Conservation (phyloP, 257 asterid genomes). For the Rauvolfia tetraphylla region DNA sequence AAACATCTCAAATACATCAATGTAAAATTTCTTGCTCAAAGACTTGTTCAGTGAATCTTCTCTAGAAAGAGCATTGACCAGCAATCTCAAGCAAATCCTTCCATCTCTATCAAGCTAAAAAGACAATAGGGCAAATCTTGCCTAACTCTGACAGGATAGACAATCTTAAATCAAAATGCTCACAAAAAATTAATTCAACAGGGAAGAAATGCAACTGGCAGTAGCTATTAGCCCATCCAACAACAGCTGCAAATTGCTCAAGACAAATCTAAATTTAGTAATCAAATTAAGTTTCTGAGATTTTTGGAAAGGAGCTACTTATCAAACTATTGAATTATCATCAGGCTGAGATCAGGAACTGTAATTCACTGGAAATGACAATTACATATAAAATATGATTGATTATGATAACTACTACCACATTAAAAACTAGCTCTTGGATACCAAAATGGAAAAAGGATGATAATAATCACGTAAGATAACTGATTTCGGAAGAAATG, state of each 20-base stretch:
- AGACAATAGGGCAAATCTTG: neutral
- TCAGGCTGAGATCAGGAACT: neutral
- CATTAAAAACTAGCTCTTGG: neutral
- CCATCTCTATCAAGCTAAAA: neutral
- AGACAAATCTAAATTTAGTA: neutral
- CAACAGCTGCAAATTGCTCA: neutral
- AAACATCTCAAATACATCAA: neutral
- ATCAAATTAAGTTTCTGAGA: neutral
- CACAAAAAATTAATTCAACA: neutral
- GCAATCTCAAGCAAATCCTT: neutral
- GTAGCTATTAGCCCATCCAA: neutral
- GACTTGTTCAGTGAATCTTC: neutral
- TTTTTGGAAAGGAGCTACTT: neutral
- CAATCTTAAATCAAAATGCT: neutral
- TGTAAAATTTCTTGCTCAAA: neutral
- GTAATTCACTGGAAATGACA: neutral
- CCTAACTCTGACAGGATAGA: neutral
- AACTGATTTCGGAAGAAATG: neutral
- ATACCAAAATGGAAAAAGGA: neutral
- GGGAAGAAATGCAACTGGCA: neutral
- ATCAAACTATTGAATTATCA: neutral
- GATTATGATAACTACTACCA: neutral
- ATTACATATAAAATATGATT: neutral
- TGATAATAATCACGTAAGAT: too few species aligned
- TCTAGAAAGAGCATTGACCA: neutral